phyloP scores from a whole-genome alignment of 768 basidiomycete genomes.

The Terana coerulea region DNA sequence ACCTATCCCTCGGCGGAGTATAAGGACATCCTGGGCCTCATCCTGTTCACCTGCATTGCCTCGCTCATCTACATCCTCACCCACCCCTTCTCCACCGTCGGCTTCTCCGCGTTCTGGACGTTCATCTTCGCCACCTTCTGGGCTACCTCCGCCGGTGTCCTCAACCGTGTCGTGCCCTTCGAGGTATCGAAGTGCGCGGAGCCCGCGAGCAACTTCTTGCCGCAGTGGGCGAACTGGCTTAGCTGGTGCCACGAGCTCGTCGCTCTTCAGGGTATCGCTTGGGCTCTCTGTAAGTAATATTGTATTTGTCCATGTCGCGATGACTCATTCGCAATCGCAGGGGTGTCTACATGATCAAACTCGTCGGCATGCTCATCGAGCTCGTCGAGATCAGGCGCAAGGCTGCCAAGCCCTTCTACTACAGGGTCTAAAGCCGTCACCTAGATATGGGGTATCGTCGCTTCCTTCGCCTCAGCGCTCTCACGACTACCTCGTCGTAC shows the following conservation, averaged over 20 bases:
- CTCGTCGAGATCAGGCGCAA: too few species aligned
- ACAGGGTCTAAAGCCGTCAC: too few species aligned
- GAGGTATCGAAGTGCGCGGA: conserved; percentile 4
- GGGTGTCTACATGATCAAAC: too few species aligned
- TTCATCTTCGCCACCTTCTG: conserved; percentile 12
- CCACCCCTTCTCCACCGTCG: conserved; percentile 1
- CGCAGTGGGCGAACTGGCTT: not conserved
- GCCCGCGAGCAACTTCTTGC: not conserved
- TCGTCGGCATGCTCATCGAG: too few species aligned
- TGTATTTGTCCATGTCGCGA: too few species aligned
- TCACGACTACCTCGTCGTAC: too few species aligned
- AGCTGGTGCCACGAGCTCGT: conserved; percentile 6
- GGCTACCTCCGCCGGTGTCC: conserved; percentile 10
- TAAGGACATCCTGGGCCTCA: conserved; percentile 9
- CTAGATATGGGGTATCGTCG: too few species aligned
- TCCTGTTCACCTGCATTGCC: conserved; percentile 10
- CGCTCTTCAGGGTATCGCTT: conserved; percentile 6
- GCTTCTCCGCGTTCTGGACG: conserved; percentile 3
- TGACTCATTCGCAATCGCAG: too few species aligned
- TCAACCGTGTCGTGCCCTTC: conserved; percentile 11
- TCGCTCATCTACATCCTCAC: conserved; percentile 7
- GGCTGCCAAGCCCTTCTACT: too few species aligned
- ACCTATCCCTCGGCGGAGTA: conserved; percentile 6
- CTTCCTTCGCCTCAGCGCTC: too few species aligned
- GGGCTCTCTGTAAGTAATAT: conserved; percentile 11